These are phyloP conservation scores for Candida tetrigidarum DNA, from an alignment of 1,139 yeast genomes.

Conservation along the genomic window DNA sequence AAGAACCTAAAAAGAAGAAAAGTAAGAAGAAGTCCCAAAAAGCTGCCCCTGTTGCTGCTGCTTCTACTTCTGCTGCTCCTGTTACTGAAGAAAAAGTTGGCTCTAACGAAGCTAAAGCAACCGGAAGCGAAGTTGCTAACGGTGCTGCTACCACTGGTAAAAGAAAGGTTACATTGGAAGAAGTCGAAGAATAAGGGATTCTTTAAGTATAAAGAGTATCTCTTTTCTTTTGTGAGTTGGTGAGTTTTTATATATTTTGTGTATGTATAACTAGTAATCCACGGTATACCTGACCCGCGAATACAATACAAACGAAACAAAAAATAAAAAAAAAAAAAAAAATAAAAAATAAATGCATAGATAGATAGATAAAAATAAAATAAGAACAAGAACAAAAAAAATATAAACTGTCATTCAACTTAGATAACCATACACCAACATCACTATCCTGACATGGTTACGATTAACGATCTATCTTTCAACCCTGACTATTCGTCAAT, in stretches of 20 bases:
- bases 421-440: too few species aligned
- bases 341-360: too few species aligned
- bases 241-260: too few species aligned
- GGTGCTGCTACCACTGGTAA: slow-evolving; percentile 21
- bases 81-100: slow-evolving; percentile 15
- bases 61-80: slow-evolving; percentile 5
- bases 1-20: slow-evolving; percentile 48
- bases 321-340: background rate
- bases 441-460: slow-evolving; percentile 5
- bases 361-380: too few species aligned
- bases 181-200: slow-evolving; percentile 44
- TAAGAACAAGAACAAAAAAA: too few species aligned
- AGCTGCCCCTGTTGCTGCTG: slow-evolving; percentile 6
- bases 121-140: slow-evolving; percentile 20
- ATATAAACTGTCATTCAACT: too few species aligned
- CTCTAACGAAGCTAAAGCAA: slow-evolving; percentile 14
- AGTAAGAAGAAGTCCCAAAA: slow-evolving; percentile 23
- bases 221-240: too few species aligned
- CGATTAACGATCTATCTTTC: slow-evolving; percentile 45
- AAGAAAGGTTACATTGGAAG: slow-evolving; percentile 48
- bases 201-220: too few species aligned
- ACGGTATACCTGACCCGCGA: background rate
- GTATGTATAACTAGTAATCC: background rate
- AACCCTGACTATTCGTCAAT: slow-evolving; percentile 50
- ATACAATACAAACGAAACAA: background rate